phyloP scores from a whole-genome alignment of 2,329 filamentous ascomycete genomes.

The Phialocephala sp. region DNA sequence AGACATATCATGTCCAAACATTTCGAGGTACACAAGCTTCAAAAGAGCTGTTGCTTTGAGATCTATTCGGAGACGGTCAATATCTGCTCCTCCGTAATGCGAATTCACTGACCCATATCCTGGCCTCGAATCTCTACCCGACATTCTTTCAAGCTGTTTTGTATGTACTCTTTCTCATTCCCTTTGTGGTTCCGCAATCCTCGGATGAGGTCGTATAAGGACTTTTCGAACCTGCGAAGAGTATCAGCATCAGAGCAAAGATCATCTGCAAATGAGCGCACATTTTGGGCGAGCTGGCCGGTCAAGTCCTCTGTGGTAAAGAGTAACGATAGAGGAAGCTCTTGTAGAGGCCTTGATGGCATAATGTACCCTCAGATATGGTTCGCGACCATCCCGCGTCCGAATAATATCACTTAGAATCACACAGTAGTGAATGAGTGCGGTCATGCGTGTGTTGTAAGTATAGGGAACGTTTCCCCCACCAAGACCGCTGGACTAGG shows the following conservation, averaged over 20 bases:
- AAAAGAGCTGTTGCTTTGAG: slow-evolving; percentile 94
- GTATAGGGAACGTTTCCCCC: not conserved
- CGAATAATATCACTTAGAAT: not conserved
- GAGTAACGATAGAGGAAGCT: not conserved
- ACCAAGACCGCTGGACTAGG: not conserved
- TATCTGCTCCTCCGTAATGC: slow-evolving; percentile 1
- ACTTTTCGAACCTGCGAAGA: slow-evolving; percentile 90
- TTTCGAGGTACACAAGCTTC: slow-evolving; percentile 97
- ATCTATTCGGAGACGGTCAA: slow-evolving; percentile 56
- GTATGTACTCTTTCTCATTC: slow-evolving; percentile 92
- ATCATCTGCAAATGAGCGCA: slow-evolving; percentile 14
- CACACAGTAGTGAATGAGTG: not conserved
- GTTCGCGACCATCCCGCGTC: slow-evolving; percentile 4
- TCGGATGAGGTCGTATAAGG: slow-evolving; percentile 96
- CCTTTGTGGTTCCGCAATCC: slow-evolving; percentile 95
- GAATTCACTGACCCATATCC: slow-evolving; percentile 77
- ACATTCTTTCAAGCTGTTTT: slow-evolving; percentile 93
- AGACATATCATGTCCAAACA: slow-evolving; percentile 99
- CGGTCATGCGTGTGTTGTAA: not conserved
- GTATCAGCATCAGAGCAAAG: slow-evolving; percentile 1
- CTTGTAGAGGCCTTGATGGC: slow-evolving; percentile 7
- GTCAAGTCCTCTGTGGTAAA: not conserved
- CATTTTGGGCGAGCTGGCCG: slow-evolving; percentile 19
- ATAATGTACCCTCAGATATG: slow-evolving; percentile 8
- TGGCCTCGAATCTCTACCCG: slow-evolving; percentile 88